Evolutionary conservation across 345 rosid genomes (phyloP), one percentile per base, ranked within the genome.

Genomic region (Erucastrum elatum): DNA sequence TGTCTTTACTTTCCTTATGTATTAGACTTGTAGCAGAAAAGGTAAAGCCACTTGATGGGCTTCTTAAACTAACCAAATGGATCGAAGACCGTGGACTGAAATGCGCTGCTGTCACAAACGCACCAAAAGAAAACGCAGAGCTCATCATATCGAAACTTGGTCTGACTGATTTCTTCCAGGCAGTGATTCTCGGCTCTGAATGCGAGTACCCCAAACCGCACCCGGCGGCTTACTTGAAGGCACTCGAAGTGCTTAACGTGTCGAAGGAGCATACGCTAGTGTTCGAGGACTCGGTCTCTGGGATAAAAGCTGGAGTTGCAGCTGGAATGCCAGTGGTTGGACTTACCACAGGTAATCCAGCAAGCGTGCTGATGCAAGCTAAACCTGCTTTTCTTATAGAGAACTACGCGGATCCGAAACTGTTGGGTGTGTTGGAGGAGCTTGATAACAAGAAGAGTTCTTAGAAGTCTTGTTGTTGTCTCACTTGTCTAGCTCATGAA

Each of bases 71-170:
- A 70, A 90, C 83, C 74, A 87, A 96, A 82, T 93, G 98, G 98
- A 76, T 96, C 30, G 94, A 96, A 77, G 94, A 89, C 9, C 92
- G 71, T 41, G 97, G 96, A 21, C 62, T 93, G 86, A 95, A 89
- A 84, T 86, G 93, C 2, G 99, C 99, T 25, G 99, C 97, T 0
- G 99, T 96, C 3, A 93, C 99, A 9, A 96, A 96, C 81, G 95
- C 99, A 37, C 97, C 99, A 0, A 88, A 76, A 83, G 78, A 61
- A 25, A 96, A 90, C 85, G 99, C 97, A n/a, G 99, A 93, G 75
- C 86, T 90, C 29, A 86, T 96, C 82, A 89, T 93, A 77, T 81
- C 93, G 2, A 85, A 68, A 58, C 98, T 96, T 1, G 97, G 99
- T 31, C 94, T 93, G 8, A 61, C 76, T 16, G 91, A 90, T 82